Evolutionary conservation across 139 green algal species (phyloP), one percentile per base, ranked within the genome.

Genomic region (Coelastrella sp.): DNA sequence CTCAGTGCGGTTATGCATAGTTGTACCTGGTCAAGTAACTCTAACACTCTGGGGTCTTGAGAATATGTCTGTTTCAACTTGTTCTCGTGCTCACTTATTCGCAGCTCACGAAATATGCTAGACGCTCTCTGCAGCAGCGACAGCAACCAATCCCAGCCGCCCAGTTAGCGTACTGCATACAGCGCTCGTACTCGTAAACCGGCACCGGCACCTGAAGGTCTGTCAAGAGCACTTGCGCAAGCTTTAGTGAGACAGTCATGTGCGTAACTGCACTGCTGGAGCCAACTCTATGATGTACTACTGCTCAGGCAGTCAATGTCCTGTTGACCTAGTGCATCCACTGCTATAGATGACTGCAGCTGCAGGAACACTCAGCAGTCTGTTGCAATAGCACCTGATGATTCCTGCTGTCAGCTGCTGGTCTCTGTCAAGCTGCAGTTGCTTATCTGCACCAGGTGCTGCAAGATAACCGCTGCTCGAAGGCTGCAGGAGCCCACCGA

Each of bases 101-200:
- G 74, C n/a, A 80, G 74, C 23, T 80, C 74, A 80, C 74, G 23
- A 58, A 80, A 80, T 17, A 80, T 14, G 22, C 74, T 58, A 14
- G 23, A 57, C 5, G 74, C 16, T 58, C 74, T 80, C 74, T 80
- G 74, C 74, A 80, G 74, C 23, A 58, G 71, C 13, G 19, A 23
- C 71, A 22, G 1, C 19, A 7, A 77, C 16, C 32, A 47, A 47
- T 47, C 32, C 32, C 32, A 47, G 32, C 32, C 32, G 32, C 32
- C 32, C 32, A 47, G 32, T 47, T 47, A 47, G 32, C 32, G 32
- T 47, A 47, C 32, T 47, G 32, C 32, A 47, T 47, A 47, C 32
- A 47, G 32, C 32, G 32, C 32, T 47, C 0, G 32, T 47, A 47
- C 32, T 47, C 32, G 32, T 47, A 47, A 47, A 47, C 32, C 32